phyloP scores from a whole-genome alignment of 202 grass and related monocot species.

The Digitaria exilis region DNA sequence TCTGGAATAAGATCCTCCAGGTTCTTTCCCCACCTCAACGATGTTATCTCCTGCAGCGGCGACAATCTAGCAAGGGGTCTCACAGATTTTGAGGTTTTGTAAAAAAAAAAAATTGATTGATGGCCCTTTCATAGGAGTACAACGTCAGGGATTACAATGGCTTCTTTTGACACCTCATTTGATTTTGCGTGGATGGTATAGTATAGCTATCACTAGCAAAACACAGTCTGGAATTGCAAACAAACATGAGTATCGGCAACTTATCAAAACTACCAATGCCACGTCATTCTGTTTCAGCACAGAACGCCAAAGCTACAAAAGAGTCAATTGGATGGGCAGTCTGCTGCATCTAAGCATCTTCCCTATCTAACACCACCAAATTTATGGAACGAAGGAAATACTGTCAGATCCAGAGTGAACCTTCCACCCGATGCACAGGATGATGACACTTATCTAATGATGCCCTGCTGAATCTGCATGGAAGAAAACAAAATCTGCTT shows the following conservation, averaged over 20 bases:
- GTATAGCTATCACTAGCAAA: background rate
- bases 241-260: background rate
- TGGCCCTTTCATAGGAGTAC: too few relatives aligned
- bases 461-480: slow-evolving; percentile 22
- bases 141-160: too few relatives aligned
- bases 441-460: background rate
- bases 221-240: background rate
- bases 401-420: background rate
- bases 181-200: too few relatives aligned
- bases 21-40: too few relatives aligned
- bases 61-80: too few relatives aligned
- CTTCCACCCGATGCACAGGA: background rate
- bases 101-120: too few relatives aligned
- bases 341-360: background rate
- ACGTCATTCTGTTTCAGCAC: background rate
- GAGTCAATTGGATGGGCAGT: background rate
- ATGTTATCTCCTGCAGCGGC: too few relatives aligned
- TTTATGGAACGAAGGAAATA: too few relatives aligned
- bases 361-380: background rate
- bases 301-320: too few relatives aligned
- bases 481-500: background rate
- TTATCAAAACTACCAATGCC: background rate
- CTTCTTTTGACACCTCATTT: too few relatives aligned
- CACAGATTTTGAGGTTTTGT: too few relatives aligned
- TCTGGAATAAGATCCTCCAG: too few relatives aligned